A percentile compares a stretch with the other conserved stretches of the same genome.
Evolutionary conservation across 768 basidiomycete genomes (phyloP).

Genomic region (Boletus rubescentipes): DNA sequence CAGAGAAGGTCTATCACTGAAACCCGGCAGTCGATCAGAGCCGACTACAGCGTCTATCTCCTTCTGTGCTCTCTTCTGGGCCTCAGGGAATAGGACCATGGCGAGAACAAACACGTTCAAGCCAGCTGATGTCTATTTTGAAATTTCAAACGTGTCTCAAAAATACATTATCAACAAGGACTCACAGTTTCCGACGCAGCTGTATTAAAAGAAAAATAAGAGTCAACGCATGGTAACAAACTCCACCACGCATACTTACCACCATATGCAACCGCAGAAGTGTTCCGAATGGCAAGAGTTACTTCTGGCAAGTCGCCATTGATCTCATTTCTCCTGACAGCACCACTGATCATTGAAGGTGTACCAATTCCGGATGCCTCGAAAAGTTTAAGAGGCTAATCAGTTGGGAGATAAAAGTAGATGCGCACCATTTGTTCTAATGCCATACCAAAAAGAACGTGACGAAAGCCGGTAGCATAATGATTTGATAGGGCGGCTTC

Average conservation of each 20-base stretch:
- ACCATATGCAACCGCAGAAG: slow-evolving; percentile 25
- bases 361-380: slow-evolving; percentile 17
- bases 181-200: slow-evolving; percentile 30
- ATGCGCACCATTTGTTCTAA: slow-evolving; percentile 21
- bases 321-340: slow-evolving; percentile 19
- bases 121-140: slow-evolving; percentile 19
- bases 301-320: slow-evolving; percentile 21
- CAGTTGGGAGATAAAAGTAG: neutral
- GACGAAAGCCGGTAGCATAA: slow-evolving; percentile 19
- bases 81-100: slow-evolving; percentile 28
- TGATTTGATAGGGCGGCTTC: slow-evolving; percentile 16
- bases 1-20: slow-evolving; percentile 22
- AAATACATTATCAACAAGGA: neutral
- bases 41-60: slow-evolving; percentile 27
- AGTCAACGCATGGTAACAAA: neutral
- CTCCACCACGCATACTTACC: slow-evolving; percentile 9
- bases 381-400: neutral
- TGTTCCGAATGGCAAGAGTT: slow-evolving; percentile 18
- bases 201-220: slow-evolving; percentile 1
- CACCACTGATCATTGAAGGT: slow-evolving; percentile 23
- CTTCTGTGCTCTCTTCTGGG: slow-evolving; percentile 21
- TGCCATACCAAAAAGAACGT: slow-evolving; percentile 23
- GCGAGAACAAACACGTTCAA: slow-evolving; percentile 26
- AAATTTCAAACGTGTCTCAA: neutral
- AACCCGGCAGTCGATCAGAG: slow-evolving; percentile 18